These are phyloP conservation scores for Lagerstroemia speciosa DNA, from an alignment of 345 rosid species.

Conservation along the genomic window DNA sequence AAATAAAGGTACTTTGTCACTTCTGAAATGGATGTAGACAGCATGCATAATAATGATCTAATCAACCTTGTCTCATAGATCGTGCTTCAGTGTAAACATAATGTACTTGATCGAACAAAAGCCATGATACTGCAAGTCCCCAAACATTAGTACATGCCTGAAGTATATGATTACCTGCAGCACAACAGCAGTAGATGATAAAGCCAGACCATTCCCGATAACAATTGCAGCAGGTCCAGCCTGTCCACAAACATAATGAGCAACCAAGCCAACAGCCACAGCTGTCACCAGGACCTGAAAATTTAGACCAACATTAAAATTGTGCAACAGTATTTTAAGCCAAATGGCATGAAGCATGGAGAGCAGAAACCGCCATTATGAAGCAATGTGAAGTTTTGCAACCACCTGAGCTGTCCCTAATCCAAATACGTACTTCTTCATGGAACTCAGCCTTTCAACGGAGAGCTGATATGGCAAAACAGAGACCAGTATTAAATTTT, in stretches of 20 bases:
- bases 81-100: not conserved
- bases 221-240: conserved; percentile 95
- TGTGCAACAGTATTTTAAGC: conserved; percentile 10
- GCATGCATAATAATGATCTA: not conserved
- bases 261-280: conserved; percentile 65
- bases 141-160: not conserved
- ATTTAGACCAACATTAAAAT: conserved; percentile 14
- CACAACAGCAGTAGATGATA: conserved; percentile 97
- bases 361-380: not conserved
- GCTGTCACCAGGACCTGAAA: conserved; percentile 91
- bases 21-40: too few relatives aligned
- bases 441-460: conserved; percentile 97
- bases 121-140: not conserved
- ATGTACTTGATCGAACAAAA: conserved; percentile 5
- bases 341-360: conserved; percentile 5
- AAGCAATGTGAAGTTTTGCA: conserved; percentile 14
- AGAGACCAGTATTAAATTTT: conserved; percentile 10
- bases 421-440: conserved; percentile 99
- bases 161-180: conserved; percentile 50
- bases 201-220: conserved; percentile 92
- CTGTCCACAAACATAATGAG: conserved; percentile 70
- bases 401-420: conserved; percentile 91
- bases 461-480: conserved; percentile 61
- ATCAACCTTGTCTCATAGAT: too few relatives aligned
- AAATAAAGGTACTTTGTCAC: too few relatives aligned